phyloP scores from a whole-genome alignment of 2,329 filamentous ascomycete genomes.

The Fusarium acutatum region DNA sequence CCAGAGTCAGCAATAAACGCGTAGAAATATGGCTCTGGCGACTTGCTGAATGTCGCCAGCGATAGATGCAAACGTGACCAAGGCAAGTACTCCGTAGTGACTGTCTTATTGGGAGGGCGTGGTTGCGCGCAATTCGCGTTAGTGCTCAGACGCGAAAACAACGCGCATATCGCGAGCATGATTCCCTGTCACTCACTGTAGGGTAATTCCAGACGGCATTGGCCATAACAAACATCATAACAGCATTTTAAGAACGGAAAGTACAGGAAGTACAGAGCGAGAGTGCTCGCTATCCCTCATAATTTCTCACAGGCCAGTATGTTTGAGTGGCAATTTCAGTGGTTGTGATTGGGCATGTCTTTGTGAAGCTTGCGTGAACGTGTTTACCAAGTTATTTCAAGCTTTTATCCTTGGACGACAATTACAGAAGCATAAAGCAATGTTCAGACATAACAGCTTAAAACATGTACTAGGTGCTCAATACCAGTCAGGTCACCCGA shows the following conservation, averaged over 20 bases:
- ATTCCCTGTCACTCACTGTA: not conserved
- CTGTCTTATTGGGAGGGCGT: not conserved
- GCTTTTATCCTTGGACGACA: fast-evolving
- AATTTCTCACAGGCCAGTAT: fast-evolving
- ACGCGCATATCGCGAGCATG: not conserved
- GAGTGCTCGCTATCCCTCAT: fast-evolving
- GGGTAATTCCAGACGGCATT: not conserved
- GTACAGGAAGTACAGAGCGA: not conserved
- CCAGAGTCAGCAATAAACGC: fast-evolving
- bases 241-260: too few relatives aligned
- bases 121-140: not conserved
- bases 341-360: fast-evolving
- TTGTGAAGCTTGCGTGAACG: fast-evolving
- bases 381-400: too few relatives aligned
- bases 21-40: fast-evolving
- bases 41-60: not conserved
- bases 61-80: fast-evolving
- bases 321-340: fast-evolving
- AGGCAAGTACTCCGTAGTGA: fast-evolving
- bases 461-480: fast-evolving
- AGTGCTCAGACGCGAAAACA: not conserved
- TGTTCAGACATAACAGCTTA: fast-evolving
- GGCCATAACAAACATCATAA: fast-evolving
- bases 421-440: fast-evolving
- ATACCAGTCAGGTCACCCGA: fast-evolving